Base-by-base conservation (phyloP, 2,329 filamentous ascomycete species). In the Colletotrichum trifolii region DNA sequence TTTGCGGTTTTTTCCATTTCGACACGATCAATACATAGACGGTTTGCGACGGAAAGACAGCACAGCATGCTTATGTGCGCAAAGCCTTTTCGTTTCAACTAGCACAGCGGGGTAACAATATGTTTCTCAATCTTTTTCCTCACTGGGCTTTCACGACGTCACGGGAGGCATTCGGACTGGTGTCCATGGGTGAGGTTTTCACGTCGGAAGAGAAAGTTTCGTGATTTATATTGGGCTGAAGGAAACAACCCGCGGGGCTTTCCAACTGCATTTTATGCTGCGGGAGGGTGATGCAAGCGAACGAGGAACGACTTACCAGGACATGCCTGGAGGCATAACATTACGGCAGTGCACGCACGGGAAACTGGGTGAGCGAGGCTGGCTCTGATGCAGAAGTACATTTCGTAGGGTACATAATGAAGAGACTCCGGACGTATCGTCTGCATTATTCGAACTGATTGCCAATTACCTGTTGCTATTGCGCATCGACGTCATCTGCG, bases 91-190 rank as follows among this genome's bases (percentile, higher is more conserved):
- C 15, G 49, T 53, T 65, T 52, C 34, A 52, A 38, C 49, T 48
- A 62, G 57, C 58, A 62, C 58, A 65, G 62, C 62, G 62, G 45
- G 36, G 40, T 42, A 47, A 25, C 38, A 35, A 25, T 5, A 25
- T 25, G 25, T 25, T 5, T 25, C 25, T 25, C 25, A 25, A 25
- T 25, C 25, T 48, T 15, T 49, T 55, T 61, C 56, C 46, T 57
- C 62, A 62, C 62, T 33, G 49, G 56, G 46, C 39, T 45, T 46
- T 8, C 34, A 65, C 58, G 62, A 65, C 58, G 52, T 65, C 33
- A 62, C 58, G 62, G 62, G 12, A 35, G 40, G 46, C 50, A 61
- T 65, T 46, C 33, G 61, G 61, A 55, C 36, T 42, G 60, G 60
- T 64, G 42, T 64, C 36, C 40, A 35, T n/a, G 48, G 40, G 42